Conservation (phyloP, 2,329 filamentous ascomycete genomes). For the Emergomyces africanus region DNA sequence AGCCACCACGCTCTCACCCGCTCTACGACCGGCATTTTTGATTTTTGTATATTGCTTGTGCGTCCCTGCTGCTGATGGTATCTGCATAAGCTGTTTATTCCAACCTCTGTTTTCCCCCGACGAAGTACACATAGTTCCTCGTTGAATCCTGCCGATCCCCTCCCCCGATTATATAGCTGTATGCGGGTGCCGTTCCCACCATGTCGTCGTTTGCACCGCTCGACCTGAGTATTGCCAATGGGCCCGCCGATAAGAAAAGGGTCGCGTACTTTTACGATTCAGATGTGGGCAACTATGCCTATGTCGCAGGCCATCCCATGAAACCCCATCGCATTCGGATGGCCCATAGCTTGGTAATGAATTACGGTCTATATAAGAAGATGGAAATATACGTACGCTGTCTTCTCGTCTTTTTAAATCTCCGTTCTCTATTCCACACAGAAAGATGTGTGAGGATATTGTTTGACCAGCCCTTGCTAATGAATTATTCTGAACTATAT, state of each 20-base stretch:
- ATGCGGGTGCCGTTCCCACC: constrained; percentile 5
- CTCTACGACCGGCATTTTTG: background rate
- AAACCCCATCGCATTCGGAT: constrained; percentile 57
- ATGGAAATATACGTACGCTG: constrained; percentile 56
- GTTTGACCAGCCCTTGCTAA: constrained; percentile 4
- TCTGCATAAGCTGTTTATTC: background rate
- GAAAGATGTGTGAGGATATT: background rate
- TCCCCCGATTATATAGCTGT: background rate
- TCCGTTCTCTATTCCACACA: no score
- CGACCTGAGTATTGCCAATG: constrained; percentile 40
- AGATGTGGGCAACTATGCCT: constrained; percentile 96
- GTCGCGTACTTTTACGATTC: constrained; percentile 98
- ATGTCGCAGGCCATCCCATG: constrained; percentile 63
- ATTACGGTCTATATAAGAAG: constrained; percentile 60
- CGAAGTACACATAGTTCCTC: background rate
- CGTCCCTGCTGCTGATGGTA: background rate
- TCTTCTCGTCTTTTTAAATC: background rate
- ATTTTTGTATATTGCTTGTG: background rate
- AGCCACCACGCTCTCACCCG: background rate
- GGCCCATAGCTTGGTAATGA: constrained; percentile 55
- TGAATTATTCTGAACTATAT: constrained; percentile 12
- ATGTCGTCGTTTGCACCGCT: constrained; percentile 45
- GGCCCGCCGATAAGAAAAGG: constrained; percentile 53
- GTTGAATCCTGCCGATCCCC: background rate
- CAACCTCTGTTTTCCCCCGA: background rate